Evolutionary conservation across 805 yeast genomes (phyloP), one percentile per base, ranked within the genome.

Genomic region (Starmerella vaccinii): DNA sequence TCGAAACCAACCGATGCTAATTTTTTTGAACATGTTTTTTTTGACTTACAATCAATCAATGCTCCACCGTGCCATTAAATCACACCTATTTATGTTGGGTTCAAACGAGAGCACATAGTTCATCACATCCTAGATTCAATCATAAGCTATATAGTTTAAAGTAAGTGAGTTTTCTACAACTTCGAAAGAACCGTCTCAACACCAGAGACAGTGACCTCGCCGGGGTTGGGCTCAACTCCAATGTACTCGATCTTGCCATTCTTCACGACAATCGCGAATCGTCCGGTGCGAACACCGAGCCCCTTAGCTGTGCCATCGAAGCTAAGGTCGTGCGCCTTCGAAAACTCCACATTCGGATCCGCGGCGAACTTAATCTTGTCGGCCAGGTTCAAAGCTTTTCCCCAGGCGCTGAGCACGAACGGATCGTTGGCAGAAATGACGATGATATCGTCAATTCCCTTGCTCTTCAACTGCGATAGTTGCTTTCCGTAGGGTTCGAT

Each of bases 1-100:
- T 82, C 89, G 88, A 82, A 81, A 82, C 89, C 83, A 71, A 75
- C 82, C 84, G 78, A 77, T 83, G 88, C 87, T 82, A 81, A 23
- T 53, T 62, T 66, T 68, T 69, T 71, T 62, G 59, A n/a, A n/a
- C n/a, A n/a, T 61, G 53, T 53, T 35, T 41, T 46, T 50, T 29
- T 27, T 18, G 19, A 8, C 24, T 37, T 15, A 19, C 24, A 37
- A 12, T 10, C n/a, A n/a, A n/a, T n/a, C n/a, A n/a, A n/a, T n/a
- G n/a, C n/a, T n/a, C n/a, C n/a, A n/a, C n/a, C n/a, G n/a, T n/a
- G n/a, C n/a, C n/a, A n/a, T n/a, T n/a, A n/a, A n/a, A n/a, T n/a
- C n/a, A n/a, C n/a, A n/a, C n/a, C n/a, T n/a, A n/a, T n/a, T n/a
- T n/a, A n/a, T n/a, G n/a, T n/a, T n/a, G n/a, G n/a, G n/a, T n/a